phyloP scores from a whole-genome alignment of 441 rosid genomes.

The Breynia disticha region DNA sequence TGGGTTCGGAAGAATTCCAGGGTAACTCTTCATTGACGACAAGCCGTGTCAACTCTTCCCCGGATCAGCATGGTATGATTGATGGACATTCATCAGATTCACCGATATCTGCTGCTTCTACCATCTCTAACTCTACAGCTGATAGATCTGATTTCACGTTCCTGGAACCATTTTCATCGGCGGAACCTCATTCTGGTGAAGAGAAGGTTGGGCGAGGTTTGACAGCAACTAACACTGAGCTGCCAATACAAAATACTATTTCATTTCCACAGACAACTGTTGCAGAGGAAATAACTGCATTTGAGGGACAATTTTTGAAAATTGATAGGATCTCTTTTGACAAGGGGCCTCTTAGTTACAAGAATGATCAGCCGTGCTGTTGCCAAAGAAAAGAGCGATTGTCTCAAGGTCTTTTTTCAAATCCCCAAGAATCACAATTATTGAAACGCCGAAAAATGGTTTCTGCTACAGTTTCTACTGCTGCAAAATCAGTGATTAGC shows the following conservation, averaged over 20 bases:
- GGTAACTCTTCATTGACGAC: constrained; percentile 75
- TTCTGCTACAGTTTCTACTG: constrained; percentile 28
- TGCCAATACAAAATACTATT: constrained; percentile 25
- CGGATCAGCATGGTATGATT: constrained; percentile 48
- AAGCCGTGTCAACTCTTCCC: constrained; percentile 64
- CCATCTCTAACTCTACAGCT: constrained; percentile 49
- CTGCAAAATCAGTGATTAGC: constrained; percentile 21
- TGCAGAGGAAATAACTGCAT: constrained; percentile 17
- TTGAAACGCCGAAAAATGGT: constrained; percentile 45
- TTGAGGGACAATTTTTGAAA: constrained; percentile 25
- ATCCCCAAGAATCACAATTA: constrained; percentile 47
- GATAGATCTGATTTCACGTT: constrained; percentile 28
- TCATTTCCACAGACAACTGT: constrained; percentile 15
- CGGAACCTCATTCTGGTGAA: constrained; percentile 21
- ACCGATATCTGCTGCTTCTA: constrained; percentile 60
- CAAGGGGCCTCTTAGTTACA: constrained; percentile 38
- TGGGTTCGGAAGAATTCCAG: constrained; percentile 69
- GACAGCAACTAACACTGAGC: constrained; percentile 22
- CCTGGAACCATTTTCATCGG: constrained; percentile 30
- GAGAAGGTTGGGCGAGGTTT: constrained; percentile 30
- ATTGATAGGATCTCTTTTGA: constrained; percentile 28
- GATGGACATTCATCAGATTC: constrained; percentile 60
- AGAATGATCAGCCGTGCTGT: constrained; percentile 68
- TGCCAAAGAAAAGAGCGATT: constrained; percentile 71
- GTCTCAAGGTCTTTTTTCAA: constrained; percentile 29